Evolutionary conservation across 2,329 filamentous ascomycete species (phyloP).

Genomic region (Chaetomium globosum): DNA sequence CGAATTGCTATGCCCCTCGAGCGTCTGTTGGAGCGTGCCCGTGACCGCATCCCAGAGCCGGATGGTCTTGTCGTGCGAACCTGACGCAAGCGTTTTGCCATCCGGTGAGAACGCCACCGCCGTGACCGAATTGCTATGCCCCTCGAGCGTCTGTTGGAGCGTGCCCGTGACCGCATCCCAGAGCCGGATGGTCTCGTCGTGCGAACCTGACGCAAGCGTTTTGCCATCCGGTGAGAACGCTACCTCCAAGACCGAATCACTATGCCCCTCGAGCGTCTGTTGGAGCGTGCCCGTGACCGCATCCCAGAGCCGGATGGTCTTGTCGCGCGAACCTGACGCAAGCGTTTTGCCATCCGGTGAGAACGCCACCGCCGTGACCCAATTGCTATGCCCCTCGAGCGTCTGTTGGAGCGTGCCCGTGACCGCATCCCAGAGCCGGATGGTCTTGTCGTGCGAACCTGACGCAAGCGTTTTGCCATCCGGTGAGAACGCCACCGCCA

Average conservation of each 20-base stretch:
- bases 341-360: slow-evolving; percentile 21
- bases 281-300: slow-evolving; percentile 28
- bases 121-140: too few relatives aligned
- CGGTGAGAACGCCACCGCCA: slow-evolving; percentile 27
- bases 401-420: slow-evolving; percentile 32
- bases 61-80: too few relatives aligned
- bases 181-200: slow-evolving; percentile 13
- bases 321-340: slow-evolving; percentile 8
- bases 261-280: slow-evolving; percentile 36
- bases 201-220: slow-evolving; percentile 12
- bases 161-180: too few relatives aligned
- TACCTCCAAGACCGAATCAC: slow-evolving; percentile 23
- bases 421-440: too few relatives aligned
- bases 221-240: slow-evolving; percentile 27
- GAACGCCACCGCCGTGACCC: slow-evolving; percentile 29
- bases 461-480: slow-evolving; percentile 18
- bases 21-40: slow-evolving; percentile 24
- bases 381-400: slow-evolving; percentile 34
- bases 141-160: too few relatives aligned
- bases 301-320: slow-evolving; percentile 20
- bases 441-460: not conserved
- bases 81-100: too few relatives aligned
- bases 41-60: too few relatives aligned
- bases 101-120: too few relatives aligned
- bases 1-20: slow-evolving; percentile 33